Percentiles rank a stretch among this genome's conserved stretches.
Conservation (phyloP, 495 filamentous ascomycete genomes). For the Penicillium parvum region DNA sequence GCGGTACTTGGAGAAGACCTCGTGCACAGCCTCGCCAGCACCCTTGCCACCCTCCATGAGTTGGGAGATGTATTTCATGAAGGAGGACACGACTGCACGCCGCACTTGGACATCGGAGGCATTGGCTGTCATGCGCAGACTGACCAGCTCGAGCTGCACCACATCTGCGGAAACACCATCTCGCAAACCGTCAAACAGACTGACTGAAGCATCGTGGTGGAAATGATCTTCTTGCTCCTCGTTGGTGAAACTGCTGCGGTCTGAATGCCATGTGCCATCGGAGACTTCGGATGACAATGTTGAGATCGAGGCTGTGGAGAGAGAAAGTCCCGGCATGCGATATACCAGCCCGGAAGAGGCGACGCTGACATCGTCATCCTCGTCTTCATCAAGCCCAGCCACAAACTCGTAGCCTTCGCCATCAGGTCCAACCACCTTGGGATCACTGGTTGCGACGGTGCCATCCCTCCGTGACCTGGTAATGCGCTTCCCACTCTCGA, state of each 20-base stretch:
- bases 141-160: constrained; percentile 85
- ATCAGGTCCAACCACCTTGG: constrained; percentile 39
- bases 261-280: constrained; percentile 45
- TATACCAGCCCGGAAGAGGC: constrained; percentile 63
- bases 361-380: constrained; percentile 39
- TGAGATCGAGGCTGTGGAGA: constrained; percentile 77
- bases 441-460: constrained; percentile 46
- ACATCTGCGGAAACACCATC: constrained; percentile 73
- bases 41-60: constrained; percentile 58
- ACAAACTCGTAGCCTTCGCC: constrained; percentile 48
- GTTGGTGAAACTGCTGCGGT: constrained; percentile 53
- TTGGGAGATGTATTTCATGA: constrained; percentile 74
- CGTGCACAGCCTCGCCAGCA: constrained; percentile 60
- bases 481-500: constrained; percentile 51
- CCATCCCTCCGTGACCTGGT: constrained; percentile 49
- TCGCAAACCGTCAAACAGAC: constrained; percentile 76
- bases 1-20: constrained; percentile 53
- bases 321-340: constrained; percentile 58
- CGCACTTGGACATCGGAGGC: constrained; percentile 85
- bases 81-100: constrained; percentile 76
- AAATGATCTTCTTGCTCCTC: constrained; percentile 64
- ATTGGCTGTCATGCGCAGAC: constrained; percentile 81
- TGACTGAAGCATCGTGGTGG: constrained; percentile 80
- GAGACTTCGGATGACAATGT: constrained; percentile 54
- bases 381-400: constrained; percentile 48